A percentile compares a stretch with the other conserved stretches of the same genome.
Evolutionary conservation across 257 asterid genomes (phyloP).

Genomic region (Nicotiana undulata): DNA sequence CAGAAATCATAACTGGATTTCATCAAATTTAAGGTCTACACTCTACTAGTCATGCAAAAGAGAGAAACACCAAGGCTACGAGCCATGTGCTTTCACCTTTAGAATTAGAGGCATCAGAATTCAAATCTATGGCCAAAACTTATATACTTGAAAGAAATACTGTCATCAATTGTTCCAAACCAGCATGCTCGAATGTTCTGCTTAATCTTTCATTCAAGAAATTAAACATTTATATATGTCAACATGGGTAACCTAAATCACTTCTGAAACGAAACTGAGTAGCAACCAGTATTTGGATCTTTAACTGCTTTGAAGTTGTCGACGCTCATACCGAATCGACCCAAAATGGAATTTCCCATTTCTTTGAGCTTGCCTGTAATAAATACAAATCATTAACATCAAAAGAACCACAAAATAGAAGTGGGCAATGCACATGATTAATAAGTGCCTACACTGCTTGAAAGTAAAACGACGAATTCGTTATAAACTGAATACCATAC

Average conservation of each 20-base stretch:
- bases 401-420: neutral
- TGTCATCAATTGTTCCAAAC: neutral
- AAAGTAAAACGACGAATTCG: neutral
- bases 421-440: neutral
- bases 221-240: neutral
- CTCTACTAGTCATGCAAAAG: neutral
- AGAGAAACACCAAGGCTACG: neutral
- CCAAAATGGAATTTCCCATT: slow-evolving; percentile 82
- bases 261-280: slow-evolving; percentile 59
- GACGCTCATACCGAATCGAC: slow-evolving; percentile 89
- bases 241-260: neutral
- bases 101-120: neutral
- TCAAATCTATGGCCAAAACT: neutral
- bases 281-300: slow-evolving; percentile 90
- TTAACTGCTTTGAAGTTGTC: slow-evolving; percentile 90
- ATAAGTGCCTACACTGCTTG: neutral
- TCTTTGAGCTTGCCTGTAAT: slow-evolving; percentile 77
- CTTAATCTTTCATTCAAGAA: neutral
- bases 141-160: neutral
- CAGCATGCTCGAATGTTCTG: neutral
- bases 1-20: neutral
- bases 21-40: neutral
- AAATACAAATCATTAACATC: neutral
- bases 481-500: neutral
- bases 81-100: neutral